Evolutionary conservation across 176 grass and related monocot species (phyloP).

Genomic region (Chloris gayana): DNA sequence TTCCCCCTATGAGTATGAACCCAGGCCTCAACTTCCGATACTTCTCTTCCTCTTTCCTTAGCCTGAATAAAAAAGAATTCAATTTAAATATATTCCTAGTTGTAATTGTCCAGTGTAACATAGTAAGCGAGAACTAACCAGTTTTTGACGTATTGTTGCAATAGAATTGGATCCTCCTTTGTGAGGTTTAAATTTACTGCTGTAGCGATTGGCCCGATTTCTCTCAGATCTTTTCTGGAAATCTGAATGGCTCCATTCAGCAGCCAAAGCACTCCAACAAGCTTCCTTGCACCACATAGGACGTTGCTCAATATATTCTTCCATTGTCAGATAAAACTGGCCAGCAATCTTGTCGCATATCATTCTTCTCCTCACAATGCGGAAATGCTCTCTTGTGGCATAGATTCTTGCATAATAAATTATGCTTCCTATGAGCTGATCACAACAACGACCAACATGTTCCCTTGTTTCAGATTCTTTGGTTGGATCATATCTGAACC

Average conservation of each 20-base stretch:
- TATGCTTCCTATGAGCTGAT: neutral
- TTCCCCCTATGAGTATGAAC: neutral
- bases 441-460: neutral
- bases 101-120: neutral
- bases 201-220: neutral
- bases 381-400: neutral
- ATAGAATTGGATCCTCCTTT: neutral
- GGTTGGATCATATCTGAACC: neutral
- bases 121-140: neutral
- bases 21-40: neutral
- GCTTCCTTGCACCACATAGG: neutral
- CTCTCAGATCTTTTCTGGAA: neutral
- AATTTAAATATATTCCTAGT: neutral
- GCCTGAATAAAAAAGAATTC: neutral
- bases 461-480: neutral
- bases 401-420: slow-evolving; percentile 1
- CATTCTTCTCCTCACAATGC: neutral
- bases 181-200: slow-evolving; percentile 2
- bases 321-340: neutral
- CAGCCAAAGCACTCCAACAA: neutral
- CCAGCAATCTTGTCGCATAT: neutral
- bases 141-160: neutral
- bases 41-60: neutral
- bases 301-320: neutral
- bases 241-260: neutral